Evolutionary conservation across 129 eudicot species (phyloP).

Genomic region (Ambrosia trifida): DNA sequence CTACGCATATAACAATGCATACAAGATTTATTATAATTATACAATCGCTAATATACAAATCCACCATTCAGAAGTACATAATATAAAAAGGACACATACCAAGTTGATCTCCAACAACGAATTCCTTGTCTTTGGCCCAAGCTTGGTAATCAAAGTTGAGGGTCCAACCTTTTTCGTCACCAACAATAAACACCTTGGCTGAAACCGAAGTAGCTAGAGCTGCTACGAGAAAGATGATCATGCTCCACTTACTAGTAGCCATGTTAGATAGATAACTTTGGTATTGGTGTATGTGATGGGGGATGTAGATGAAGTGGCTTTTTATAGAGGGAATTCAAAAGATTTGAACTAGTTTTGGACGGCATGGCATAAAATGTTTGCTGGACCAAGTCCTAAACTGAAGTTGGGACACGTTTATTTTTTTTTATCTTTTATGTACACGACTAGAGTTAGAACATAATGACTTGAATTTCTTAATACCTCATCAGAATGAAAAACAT

Average conservation of each 20-base stretch:
- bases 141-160: constrained; percentile 33
- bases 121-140: constrained; percentile 23
- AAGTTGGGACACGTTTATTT: constrained; percentile 4
- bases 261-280: constrained; percentile 9
- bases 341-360: constrained; percentile 3
- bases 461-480: background rate
- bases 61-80: background rate
- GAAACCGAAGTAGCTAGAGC: constrained; percentile 16
- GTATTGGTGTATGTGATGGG: background rate
- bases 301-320: constrained; percentile 15
- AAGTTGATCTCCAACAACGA: constrained; percentile 35
- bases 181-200: constrained; percentile 22
- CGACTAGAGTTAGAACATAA: background rate
- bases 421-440: background rate
- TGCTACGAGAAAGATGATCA: constrained; percentile 9
- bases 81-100: constrained; percentile 10
- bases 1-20: background rate
- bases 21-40: too few species aligned
- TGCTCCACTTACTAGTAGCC: constrained; percentile 16
- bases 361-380: constrained; percentile 19
- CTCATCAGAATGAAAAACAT: background rate
- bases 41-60: too few species aligned
- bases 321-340: constrained; percentile 15
- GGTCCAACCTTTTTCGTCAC: constrained; percentile 31
- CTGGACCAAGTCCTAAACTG: constrained; percentile 18